Percentiles rank a stretch among this genome's conserved stretches.
These are phyloP conservation scores for Phytophthora ohioensis DNA, from an alignment of 352 stramenopile genomes.

Conservation along the genomic window DNA sequence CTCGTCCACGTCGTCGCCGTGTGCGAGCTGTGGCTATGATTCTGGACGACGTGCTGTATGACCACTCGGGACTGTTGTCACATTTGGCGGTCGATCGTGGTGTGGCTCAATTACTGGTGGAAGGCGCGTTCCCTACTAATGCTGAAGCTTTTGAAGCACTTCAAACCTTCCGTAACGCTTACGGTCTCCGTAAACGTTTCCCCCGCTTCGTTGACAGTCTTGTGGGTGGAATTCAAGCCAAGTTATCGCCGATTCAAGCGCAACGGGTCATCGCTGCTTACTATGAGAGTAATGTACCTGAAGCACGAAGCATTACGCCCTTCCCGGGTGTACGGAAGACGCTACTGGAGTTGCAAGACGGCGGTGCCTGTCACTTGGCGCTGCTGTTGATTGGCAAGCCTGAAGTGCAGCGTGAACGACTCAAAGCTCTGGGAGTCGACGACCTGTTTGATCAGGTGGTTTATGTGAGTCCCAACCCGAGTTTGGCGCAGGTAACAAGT, in stretches of 20 bases:
- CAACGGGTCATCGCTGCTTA: slow-evolving; percentile 77
- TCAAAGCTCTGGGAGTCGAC: slow-evolving; percentile 70
- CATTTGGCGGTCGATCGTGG: slow-evolving; percentile 84
- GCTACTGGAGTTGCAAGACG: slow-evolving; percentile 59
- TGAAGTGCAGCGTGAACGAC: slow-evolving; percentile 76
- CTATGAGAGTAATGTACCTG: slow-evolving; percentile 81
- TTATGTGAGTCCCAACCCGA: slow-evolving; percentile 76
- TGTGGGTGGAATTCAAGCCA: slow-evolving; percentile 44
- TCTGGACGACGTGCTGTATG: slow-evolving; percentile 88
- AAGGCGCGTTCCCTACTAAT: slow-evolving; percentile 76
- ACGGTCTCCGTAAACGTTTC: slow-evolving; percentile 87
- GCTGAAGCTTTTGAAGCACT: slow-evolving; percentile 74
- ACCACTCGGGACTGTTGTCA: slow-evolving; percentile 83
- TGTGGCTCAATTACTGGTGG: slow-evolving; percentile 72
- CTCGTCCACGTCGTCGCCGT: slow-evolving; percentile 41
- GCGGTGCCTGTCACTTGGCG: slow-evolving; percentile 64
- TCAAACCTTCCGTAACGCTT: slow-evolving; percentile 84
- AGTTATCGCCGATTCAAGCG: slow-evolving; percentile 53
- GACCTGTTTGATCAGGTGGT: slow-evolving; percentile 75
- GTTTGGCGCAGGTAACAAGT: slow-evolving; percentile 62
- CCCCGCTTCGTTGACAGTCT: slow-evolving; percentile 85
- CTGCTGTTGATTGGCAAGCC: slow-evolving; percentile 81
- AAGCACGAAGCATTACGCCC: slow-evolving; percentile 71
- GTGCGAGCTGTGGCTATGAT: slow-evolving; percentile 86
- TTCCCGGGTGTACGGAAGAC: slow-evolving; percentile 65